Conservation (phyloP, 179 eudicot genomes). For the Heliamphora pulchella region DNA sequence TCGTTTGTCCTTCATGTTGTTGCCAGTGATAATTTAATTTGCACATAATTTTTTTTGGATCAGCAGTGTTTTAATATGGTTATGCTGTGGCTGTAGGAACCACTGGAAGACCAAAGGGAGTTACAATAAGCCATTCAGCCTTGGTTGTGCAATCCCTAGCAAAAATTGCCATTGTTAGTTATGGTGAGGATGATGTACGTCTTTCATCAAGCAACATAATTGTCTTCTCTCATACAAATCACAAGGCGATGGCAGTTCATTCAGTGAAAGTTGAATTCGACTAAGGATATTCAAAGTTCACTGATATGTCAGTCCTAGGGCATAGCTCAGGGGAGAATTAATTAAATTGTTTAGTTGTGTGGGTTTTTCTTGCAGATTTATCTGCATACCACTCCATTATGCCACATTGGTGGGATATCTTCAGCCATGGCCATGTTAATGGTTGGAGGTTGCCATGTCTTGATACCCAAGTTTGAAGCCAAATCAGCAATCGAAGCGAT, state of each 20-base stretch:
- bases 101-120: conserved; percentile 95
- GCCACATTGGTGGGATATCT: conserved; percentile 96
- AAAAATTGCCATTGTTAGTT: conserved; percentile 71
- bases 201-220: conserved; percentile 6
- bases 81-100: conserved; percentile 44
- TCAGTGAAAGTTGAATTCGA: not conserved
- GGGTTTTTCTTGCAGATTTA: conserved; percentile 48
- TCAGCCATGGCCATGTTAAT: conserved; percentile 80
- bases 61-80: not conserved
- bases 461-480: conserved; percentile 80
- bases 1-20: not conserved
- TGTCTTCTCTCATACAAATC: not conserved
- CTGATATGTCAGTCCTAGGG: not conserved
- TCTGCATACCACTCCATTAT: conserved; percentile 87
- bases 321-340: not conserved
- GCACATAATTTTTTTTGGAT: not conserved
- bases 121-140: conserved; percentile 67
- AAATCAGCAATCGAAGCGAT: conserved; percentile 54
- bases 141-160: conserved; percentile 80
- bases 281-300: not conserved
- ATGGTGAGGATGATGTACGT: conserved; percentile 69
- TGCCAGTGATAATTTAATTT: not conserved
- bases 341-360: not conserved
- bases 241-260: not conserved
- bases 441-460: conserved; percentile 86